A percentile compares a stretch with the other conserved stretches of the same genome.
Evolutionary conservation across 495 filamentous ascomycete species (phyloP).

Genomic region (Penicillium lagena): DNA sequence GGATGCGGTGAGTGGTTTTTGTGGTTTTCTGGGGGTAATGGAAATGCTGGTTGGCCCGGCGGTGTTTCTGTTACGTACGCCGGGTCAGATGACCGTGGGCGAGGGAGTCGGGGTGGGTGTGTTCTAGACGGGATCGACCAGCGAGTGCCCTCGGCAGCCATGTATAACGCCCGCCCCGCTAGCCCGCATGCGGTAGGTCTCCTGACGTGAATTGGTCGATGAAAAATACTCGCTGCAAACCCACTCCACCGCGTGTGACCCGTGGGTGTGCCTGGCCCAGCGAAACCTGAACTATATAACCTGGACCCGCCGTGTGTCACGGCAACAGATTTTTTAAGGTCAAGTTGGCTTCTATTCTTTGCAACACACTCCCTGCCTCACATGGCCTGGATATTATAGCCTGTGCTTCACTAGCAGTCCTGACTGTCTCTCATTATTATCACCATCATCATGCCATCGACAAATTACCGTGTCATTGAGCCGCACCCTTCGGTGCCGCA

Average conservation of each 20-base stretch:
- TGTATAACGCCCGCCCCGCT: no score
- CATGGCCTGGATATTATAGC: conserved; percentile 19
- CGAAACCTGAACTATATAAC: conserved; percentile 11
- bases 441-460: conserved; percentile 18
- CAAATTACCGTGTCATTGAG: conserved; percentile 66
- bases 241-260: conserved; percentile 18
- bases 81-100: no score
- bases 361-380: conserved; percentile 2
- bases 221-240: conserved; percentile 7
- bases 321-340: not conserved
- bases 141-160: no score
- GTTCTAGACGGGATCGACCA: no score
- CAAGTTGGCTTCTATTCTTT: not conserved
- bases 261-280: conserved; percentile 18
- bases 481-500: conserved; percentile 68
- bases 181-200: no score
- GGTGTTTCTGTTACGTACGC: no score
- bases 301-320: conserved; percentile 4
- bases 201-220: no score
- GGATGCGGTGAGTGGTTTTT: conserved; percentile 12
- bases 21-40: conserved; percentile 21
- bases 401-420: conserved; percentile 2
- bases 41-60: conserved; percentile 1
- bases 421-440: conserved; percentile 4
- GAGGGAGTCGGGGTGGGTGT: no score